Base-by-base conservation (phyloP, 306 rosid species). In the Datisca glomerata region DNA sequence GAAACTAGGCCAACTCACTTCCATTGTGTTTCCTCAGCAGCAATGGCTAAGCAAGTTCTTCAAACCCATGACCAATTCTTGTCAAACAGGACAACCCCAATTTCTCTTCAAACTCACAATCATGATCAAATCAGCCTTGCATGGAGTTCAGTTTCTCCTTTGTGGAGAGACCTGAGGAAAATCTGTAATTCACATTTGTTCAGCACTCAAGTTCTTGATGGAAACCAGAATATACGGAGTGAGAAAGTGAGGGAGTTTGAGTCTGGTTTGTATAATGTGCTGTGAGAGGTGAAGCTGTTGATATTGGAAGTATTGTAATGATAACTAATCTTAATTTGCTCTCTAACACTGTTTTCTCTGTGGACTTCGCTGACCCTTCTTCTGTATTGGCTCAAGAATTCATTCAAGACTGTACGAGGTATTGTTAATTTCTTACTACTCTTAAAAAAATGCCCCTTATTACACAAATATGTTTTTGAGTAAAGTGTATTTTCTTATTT, bases 331-430 rank as follows among this genome's bases (percentile, higher is more conserved):
- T 70, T 11, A 66, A 66, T 24, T 18, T 65, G 24, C n/a, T 70
- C 16, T 69, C 71, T 0, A 66, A 55, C 48, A 70, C 71, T 1
- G 43, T 70, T 9, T 75, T 59, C 37, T 70, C 82, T 0, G 22
- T 39, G 6, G 72, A 75, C 22, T 34, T 70, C 14, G 74, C 59
- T 0, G 55, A 63, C 49, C 55, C 60, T 1, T 40, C n/a, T 24
- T 66, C 74, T 5, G 59, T 49, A 13, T 23, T 51, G 49, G 55
- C 66, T 2, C 44, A 21, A 21, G 61, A 58, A 51, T 69, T 70
- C 17, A 56, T 37, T 56, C 2, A 4, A 29, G 12, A 10, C 35
- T 29, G n/a, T n/a, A n/a, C n/a, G n/a, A n/a, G n/a, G n/a, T n/a
- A n/a, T n/a, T n/a, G n/a, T n/a, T n/a, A n/a, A n/a, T n/a, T n/a